These are phyloP conservation scores for Colletotrichum graminicola DNA, from an alignment of 2,329 filamentous ascomycete genomes.

Conservation along the genomic window DNA sequence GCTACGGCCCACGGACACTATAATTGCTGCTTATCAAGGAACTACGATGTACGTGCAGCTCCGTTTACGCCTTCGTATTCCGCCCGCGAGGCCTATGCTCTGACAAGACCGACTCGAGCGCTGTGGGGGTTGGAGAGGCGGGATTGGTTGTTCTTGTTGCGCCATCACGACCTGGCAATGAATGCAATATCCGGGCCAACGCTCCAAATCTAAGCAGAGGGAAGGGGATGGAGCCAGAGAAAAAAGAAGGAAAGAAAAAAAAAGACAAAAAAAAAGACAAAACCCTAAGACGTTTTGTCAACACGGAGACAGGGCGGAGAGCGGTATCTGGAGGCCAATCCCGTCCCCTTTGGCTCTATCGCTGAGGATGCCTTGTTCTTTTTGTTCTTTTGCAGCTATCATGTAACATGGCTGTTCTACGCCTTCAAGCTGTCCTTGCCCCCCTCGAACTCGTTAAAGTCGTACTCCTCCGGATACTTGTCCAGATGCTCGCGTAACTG, in stretches of 20 bases:
- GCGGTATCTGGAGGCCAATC: background rate
- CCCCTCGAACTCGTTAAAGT: conserved; percentile 80
- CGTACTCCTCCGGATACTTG: conserved; percentile 93
- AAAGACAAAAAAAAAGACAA: background rate
- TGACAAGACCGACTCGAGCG: conserved; percentile 28
- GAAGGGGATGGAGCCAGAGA: background rate
- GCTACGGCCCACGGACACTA: background rate
- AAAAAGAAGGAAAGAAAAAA: too few species aligned
- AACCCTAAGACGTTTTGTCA: conserved; percentile 7
- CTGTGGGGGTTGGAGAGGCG: conserved; percentile 14
- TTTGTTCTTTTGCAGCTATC: conserved; percentile 22
- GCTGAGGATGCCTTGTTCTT: background rate
- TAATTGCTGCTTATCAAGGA: conserved; percentile 28
- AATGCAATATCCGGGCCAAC: background rate
- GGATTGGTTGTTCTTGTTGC: conserved; percentile 22
- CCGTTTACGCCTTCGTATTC: conserved; percentile 25
- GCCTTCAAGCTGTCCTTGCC: conserved; percentile 73
- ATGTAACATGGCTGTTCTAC: conserved; percentile 36
- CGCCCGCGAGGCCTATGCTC: conserved; percentile 9
- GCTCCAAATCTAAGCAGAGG: conserved; percentile 26
- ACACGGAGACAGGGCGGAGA: background rate
- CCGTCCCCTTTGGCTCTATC: background rate
- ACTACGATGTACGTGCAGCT: background rate
- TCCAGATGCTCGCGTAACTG: conserved; percentile 83
- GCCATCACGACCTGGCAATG: conserved; percentile 24